phyloP scores from a whole-genome alignment of 2,329 filamentous ascomycete species.

The Microdochium paspali region DNA sequence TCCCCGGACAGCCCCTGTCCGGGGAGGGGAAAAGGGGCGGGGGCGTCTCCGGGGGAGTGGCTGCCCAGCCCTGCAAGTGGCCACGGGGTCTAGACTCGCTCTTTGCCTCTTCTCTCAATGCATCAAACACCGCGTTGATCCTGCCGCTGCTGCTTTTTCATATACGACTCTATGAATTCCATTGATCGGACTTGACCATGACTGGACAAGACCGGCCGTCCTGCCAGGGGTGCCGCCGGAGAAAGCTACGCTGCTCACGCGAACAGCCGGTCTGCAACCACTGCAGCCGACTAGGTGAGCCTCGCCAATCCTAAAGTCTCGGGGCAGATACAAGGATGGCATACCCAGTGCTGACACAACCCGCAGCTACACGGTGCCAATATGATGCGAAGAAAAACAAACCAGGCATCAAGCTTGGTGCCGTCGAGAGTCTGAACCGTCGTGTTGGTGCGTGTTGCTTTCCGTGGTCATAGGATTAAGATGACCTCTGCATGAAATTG shows the following conservation, averaged over 20 bases:
- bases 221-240: slow-evolving; percentile 21
- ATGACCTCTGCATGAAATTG: neutral
- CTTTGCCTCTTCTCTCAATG: slow-evolving; percentile 12
- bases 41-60: no score
- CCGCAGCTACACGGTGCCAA: slow-evolving; percentile 7
- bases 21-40: no score
- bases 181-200: neutral
- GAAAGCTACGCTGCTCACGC: slow-evolving; percentile 24
- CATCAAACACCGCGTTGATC: neutral
- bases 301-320: no score
- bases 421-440: slow-evolving; percentile 10
- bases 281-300: slow-evolving; percentile 17
- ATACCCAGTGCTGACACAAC: slow-evolving; percentile 3
- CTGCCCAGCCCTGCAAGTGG: no score
- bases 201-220: neutral
- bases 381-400: slow-evolving; percentile 13
- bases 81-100: no score
- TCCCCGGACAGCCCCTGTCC: no score
- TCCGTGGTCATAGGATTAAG: neutral
- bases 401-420: slow-evolving; percentile 13
- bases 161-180: neutral
- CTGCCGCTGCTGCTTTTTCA: neutral
- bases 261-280: slow-evolving; percentile 21
- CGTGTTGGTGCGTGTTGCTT: slow-evolving; percentile 9
- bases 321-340: neutral